Evolutionary conservation across 208 protist genomes (phyloP).

Genomic region (Acanthamoeba sp.): DNA sequence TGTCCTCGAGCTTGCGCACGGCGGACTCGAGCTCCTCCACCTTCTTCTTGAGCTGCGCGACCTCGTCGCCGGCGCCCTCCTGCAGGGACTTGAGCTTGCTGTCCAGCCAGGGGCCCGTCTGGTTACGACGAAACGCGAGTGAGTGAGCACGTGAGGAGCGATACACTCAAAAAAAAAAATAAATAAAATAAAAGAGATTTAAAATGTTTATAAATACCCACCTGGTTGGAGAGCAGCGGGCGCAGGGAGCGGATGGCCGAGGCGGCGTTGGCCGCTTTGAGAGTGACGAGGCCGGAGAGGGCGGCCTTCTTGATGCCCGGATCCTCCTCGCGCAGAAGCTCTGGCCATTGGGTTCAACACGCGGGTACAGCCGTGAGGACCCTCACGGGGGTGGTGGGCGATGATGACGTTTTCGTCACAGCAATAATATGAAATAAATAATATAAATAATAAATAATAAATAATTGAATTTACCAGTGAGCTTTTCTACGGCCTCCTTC

Average conservation of each 20-base stretch:
- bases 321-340: not conserved
- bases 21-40: slow-evolving; percentile 39
- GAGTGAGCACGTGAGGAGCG: too few species aligned
- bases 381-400: not conserved
- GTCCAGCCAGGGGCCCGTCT: slow-evolving; percentile 25
- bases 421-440: too few species aligned
- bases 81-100: slow-evolving; percentile 19
- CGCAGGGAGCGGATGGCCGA: not conserved
- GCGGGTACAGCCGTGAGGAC: not conserved
- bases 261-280: not conserved
- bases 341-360: not conserved
- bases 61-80: slow-evolving; percentile 17
- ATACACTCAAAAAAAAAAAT: too few species aligned
- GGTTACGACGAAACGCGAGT: too few species aligned
- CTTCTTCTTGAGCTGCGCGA: slow-evolving; percentile 30
- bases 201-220: too few species aligned
- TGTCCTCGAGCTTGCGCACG: slow-evolving; percentile 36
- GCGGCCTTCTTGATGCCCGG: slow-evolving; percentile 33
- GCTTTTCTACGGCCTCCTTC: not conserved
- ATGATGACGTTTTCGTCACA: too few species aligned
- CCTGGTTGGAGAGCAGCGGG: slow-evolving; percentile 29
- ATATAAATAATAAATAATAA: too few species aligned
- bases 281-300: not conserved
- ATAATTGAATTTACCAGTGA: too few species aligned
- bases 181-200: not conserved